Evolutionary conservation across 129 eudicot species (phyloP).

Genomic region (Saussurea involucrata): DNA sequence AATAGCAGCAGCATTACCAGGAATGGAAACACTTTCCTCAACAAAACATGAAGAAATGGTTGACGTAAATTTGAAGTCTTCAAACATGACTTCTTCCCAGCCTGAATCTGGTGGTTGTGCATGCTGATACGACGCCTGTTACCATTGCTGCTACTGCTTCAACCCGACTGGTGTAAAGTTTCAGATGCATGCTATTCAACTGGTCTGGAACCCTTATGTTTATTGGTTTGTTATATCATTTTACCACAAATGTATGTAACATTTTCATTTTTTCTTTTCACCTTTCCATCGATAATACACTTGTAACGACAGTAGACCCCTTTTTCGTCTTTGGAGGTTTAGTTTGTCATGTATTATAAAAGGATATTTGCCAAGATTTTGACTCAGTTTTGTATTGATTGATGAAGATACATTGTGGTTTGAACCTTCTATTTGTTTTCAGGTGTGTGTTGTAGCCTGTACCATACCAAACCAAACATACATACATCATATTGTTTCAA

Average conservation of each 20-base stretch:
- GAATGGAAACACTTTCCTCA: constrained; percentile 68
- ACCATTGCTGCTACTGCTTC: constrained; percentile 7
- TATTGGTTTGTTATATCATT: not conserved
- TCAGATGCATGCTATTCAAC: constrained; percentile 14
- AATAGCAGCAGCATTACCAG: constrained; percentile 67
- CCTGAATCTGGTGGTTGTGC: constrained; percentile 47
- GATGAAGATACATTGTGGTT: not conserved
- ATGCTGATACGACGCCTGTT: constrained; percentile 25
- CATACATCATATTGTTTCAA: too few species aligned
- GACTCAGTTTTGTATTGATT: constrained; percentile 12
- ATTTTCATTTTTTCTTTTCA: not conserved
- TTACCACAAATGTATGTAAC: constrained; percentile 23
- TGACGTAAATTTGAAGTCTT: constrained; percentile 54
- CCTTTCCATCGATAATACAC: constrained; percentile 1
- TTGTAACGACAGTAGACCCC: constrained; percentile 15
- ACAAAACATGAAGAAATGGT: constrained; percentile 67
- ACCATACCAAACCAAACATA: not conserved
- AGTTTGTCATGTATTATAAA: constrained; percentile 22
- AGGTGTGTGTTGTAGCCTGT: not conserved
- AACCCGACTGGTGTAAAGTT: not conserved
- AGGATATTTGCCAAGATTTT: constrained; percentile 15
- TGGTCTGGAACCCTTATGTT: not conserved
- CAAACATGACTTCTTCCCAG: constrained; percentile 29
- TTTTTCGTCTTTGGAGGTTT: constrained; percentile 12
- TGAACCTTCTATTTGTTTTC: not conserved